A percentile compares a stretch with the other conserved stretches of the same genome.
phyloP scores from a whole-genome alignment of 345 rosid genomes.

The Lumnitzera racemosa region DNA sequence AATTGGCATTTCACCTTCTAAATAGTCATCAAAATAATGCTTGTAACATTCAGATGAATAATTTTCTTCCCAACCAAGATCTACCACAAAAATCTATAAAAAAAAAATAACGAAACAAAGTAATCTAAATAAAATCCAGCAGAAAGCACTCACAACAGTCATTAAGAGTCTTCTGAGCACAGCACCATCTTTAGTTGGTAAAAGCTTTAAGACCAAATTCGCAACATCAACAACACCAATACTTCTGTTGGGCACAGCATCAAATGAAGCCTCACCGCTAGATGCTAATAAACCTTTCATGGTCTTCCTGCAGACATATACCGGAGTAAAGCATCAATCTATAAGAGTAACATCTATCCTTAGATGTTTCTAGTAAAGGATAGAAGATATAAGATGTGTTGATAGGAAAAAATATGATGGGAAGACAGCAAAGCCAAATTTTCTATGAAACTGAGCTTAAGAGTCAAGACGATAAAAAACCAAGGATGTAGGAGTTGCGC shows the following conservation, averaged over 20 bases:
- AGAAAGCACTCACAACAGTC: conserved; percentile 69
- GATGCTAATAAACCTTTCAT: conserved; percentile 26
- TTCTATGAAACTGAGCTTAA: no score
- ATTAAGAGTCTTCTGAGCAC: conserved; percentile 78
- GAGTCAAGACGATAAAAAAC: no score
- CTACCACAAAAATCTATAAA: neutral
- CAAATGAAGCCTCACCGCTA: conserved; percentile 27
- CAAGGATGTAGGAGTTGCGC: no score
- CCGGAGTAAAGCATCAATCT: neutral
- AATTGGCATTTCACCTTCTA: no score
- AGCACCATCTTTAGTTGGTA: conserved; percentile 69
- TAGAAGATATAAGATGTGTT: no score
- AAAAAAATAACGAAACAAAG: neutral
- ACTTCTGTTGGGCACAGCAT: conserved; percentile 22
- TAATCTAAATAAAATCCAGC: neutral
- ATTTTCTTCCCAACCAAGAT: no score
- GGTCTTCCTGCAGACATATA: conserved; percentile 41
- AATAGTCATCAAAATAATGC: no score
- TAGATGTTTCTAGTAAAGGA: no score
- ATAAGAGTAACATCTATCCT: no score
- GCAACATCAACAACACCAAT: conserved; percentile 38
- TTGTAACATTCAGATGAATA: no score
- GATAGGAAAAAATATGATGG: no score
- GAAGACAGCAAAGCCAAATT: no score
- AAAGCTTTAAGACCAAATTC: conserved; percentile 50